Percentiles rank a stretch among this genome's conserved stretches.
These are phyloP conservation scores for Acacia confusa DNA, from an alignment of 306 rosid species.

Conservation along the genomic window DNA sequence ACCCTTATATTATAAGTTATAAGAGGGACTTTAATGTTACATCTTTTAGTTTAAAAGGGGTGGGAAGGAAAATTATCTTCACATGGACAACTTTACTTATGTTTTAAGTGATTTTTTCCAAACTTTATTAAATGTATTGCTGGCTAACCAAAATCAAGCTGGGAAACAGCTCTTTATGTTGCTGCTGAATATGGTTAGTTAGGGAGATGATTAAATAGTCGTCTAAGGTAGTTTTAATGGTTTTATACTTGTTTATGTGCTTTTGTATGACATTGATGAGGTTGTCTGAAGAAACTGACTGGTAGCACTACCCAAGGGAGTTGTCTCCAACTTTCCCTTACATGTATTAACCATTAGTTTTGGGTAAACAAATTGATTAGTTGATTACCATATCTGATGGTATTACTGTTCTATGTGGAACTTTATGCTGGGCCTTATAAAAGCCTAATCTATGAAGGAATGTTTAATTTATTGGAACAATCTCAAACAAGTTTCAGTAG, in stretches of 20 bases:
- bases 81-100: no score
- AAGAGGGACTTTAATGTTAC: no score
- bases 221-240: not conserved
- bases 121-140: constrained; percentile 46
- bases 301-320: not conserved
- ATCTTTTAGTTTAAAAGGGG: no score
- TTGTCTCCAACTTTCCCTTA: not conserved
- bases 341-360: not conserved
- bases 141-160: constrained; percentile 76
- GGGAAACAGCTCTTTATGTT: constrained; percentile 89
- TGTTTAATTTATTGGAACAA: not conserved
- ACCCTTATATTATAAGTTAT: no score
- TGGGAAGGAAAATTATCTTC: no score
- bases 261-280: not conserved
- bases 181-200: constrained; percentile 91
- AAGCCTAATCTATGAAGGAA: not conserved
- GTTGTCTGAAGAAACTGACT: not conserved
- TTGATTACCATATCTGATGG: not conserved
- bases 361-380: not conserved
- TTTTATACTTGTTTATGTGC: not conserved
- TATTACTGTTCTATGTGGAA: not conserved
- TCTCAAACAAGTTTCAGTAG: not conserved
- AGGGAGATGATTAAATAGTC: constrained; percentile 65
- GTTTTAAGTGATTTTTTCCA: no score
- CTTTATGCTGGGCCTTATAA: not conserved